Percentiles rank a stretch among this genome's conserved stretches.
phyloP scores from a whole-genome alignment of 495 filamentous ascomycete species.

The Aspergillus baeticus region DNA sequence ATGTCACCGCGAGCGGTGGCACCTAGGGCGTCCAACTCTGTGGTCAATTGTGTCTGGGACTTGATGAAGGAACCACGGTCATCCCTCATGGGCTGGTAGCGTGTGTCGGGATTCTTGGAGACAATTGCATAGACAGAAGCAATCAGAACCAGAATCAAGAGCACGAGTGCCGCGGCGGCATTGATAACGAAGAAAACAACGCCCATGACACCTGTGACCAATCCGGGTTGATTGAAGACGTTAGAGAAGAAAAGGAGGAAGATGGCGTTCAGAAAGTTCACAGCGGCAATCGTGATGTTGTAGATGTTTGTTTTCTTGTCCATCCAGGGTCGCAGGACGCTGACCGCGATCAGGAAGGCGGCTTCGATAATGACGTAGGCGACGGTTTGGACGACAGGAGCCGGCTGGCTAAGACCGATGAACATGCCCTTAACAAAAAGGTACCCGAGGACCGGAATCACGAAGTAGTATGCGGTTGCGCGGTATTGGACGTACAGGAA shows the following conservation, averaged over 20 bases:
- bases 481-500: conserved; percentile 98
- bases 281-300: conserved; percentile 86
- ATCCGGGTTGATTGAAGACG: conserved; percentile 78
- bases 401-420: conserved; percentile 76
- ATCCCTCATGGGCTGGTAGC: conserved; percentile 96
- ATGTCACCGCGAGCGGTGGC: conserved; percentile 85
- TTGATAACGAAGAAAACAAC: conserved; percentile 93
- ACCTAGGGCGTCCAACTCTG: conserved; percentile 89
- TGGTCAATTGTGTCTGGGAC: conserved; percentile 84
- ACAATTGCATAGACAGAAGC: conserved; percentile 79
- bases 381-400: conserved; percentile 77
- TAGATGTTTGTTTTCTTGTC: conserved; percentile 98
- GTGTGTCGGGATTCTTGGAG: conserved; percentile 92
- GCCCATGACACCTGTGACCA: conserved; percentile 92
- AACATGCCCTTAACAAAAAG: conserved; percentile 87
- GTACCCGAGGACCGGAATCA: conserved; percentile 79
- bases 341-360: conserved; percentile 71
- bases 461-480: conserved; percentile 95
- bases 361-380: conserved; percentile 86
- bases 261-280: conserved; percentile 90
- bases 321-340: conserved; percentile 92
- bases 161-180: conserved; percentile 79
- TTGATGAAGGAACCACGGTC: conserved; percentile 98
- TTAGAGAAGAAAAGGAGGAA: conserved; percentile 83
- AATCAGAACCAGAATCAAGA: conserved; percentile 84